Evolutionary conservation across 2,329 filamentous ascomycete species (phyloP).

Genomic region (Monosporascus sp.): DNA sequence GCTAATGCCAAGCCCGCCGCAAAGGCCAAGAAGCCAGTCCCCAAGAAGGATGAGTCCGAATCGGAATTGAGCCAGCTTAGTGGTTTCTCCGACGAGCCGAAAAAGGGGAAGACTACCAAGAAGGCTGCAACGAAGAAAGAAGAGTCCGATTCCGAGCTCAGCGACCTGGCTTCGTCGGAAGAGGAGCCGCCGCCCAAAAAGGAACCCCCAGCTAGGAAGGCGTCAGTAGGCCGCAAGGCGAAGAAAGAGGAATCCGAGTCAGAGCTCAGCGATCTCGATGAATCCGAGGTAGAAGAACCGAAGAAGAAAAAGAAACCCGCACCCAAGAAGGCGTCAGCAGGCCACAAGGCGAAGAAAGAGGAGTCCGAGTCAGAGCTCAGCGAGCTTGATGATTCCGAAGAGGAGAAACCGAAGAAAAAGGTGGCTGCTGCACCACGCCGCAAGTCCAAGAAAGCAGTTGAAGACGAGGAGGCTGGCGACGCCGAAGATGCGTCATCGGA

Average conservation of each 20-base stretch:
- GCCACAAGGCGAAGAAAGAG: constrained; percentile 14
- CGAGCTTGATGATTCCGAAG: constrained; percentile 21
- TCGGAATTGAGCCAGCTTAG: constrained; percentile 24
- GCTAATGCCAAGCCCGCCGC: constrained; percentile 17
- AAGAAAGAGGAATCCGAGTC: constrained; percentile 16
- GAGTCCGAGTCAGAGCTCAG: constrained; percentile 15
- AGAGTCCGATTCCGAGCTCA: constrained; percentile 18
- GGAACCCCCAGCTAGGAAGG: constrained; percentile 7
- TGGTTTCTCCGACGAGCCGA: constrained; percentile 16
- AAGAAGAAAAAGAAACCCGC: constrained; percentile 13
- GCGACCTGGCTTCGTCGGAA: constrained; percentile 19
- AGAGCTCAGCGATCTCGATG: constrained; percentile 14
- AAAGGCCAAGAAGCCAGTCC: constrained; percentile 19
- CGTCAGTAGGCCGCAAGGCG: constrained; percentile 8
- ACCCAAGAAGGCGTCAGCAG: constrained; percentile 5
- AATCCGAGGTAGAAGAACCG: constrained; percentile 24
- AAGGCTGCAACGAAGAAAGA: constrained; percentile 14
- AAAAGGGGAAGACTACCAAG: constrained; percentile 13
- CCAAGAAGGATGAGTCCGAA: constrained; percentile 25
- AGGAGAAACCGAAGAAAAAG: constrained; percentile 20
- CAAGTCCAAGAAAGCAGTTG: constrained; percentile 24
- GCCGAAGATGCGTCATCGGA: constrained; percentile 8
- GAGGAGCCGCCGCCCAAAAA: constrained; percentile 14
- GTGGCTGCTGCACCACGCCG: constrained; percentile 15
- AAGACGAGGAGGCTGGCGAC: constrained; percentile 21